Base-by-base conservation (phyloP, 2,329 filamentous ascomycete genomes). In the Phoma sp. region DNA sequence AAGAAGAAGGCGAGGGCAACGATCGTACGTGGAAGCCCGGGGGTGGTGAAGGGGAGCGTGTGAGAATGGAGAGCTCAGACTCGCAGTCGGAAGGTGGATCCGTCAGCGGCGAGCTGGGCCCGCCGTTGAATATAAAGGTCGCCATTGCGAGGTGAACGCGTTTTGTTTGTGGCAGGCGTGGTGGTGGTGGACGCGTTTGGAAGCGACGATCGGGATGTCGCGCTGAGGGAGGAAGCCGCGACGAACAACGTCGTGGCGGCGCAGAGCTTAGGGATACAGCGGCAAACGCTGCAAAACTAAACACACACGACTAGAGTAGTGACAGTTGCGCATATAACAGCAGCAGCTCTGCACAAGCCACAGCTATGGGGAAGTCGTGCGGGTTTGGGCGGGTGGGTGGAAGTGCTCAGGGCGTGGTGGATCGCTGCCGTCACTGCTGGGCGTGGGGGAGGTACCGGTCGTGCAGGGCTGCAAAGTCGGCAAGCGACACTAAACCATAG, bases 1-100 rank as follows among this genome's bases (percentile, higher is more conserved):
- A 81, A 11, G 78, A 78, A 12, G 77, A 74, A 1, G 73, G 73
- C 7, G 74, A 75, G 29, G 72, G 71, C 62, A 75, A 74, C 9
- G 67, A 64, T 59, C 56, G 61, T 47, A 23, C 20, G 74, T 73
- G 47, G 40, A 59, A 42, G 17, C 57, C 61, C 25, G 47, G 73
- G 70, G 61, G 69, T 56, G 52, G 77, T 51, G 68, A 77, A 29
- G 62, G 64, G 17, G 68, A 68, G 38, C 67, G 59, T 21, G 65
- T 65, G 37, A 71, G 59, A 7, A 65, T 46, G 7, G 71, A 71
- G 17, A 71, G 48, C 33, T 68, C 66, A 5, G 70, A 73, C 42
- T 69, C 69, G 42, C 72, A 71, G 42, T 76, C 75, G 30, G 65
- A 66, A 12, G 71, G 62, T 14, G 71, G 62, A 43, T 77, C 74